A percentile compares a stretch with the other conserved stretches of the same genome.
Conservation (phyloP, 352 stramenopile species). For the Thraustochytrium sp. region DNA sequence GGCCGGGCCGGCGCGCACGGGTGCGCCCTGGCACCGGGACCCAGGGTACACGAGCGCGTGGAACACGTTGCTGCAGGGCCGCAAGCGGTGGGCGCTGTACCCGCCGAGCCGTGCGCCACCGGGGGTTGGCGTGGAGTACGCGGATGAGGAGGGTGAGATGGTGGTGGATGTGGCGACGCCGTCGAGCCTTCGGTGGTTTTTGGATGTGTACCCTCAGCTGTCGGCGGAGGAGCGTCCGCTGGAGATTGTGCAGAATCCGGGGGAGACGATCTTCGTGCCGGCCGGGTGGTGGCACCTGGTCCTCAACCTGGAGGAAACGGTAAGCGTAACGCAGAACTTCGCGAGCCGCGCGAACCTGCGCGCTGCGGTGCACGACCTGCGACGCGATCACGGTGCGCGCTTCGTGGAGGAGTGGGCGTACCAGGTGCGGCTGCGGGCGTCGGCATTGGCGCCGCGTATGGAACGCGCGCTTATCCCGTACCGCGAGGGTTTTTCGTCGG, state of each 20-base stretch:
- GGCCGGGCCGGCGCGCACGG: constrained; percentile 80
- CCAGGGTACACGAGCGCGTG: constrained; percentile 92
- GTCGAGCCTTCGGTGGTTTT: constrained; percentile 91
- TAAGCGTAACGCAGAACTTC: constrained; percentile 89
- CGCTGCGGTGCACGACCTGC: neutral
- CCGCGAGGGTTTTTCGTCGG: neutral
- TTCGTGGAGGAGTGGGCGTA: constrained; percentile 9
- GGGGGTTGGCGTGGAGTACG: constrained; percentile 76
- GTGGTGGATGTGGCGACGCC: constrained; percentile 83
- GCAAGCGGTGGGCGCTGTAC: constrained; percentile 97
- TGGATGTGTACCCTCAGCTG: constrained; percentile 51
- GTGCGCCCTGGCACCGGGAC: constrained; percentile 91
- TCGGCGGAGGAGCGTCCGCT: constrained; percentile 51
- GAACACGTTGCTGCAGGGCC: constrained; percentile 87
- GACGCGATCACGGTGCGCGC: neutral
- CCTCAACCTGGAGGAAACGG: constrained; percentile 72
- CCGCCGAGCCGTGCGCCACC: constrained; percentile 76
- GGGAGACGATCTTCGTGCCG: constrained; percentile 87
- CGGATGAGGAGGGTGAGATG: constrained; percentile 76
- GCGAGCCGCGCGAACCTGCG: constrained; percentile 70
- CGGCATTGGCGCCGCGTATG: neutral
- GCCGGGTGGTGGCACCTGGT: constrained; percentile 87
- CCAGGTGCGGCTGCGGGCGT: neutral
- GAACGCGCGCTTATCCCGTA: neutral
- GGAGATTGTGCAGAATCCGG: constrained; percentile 64